A percentile compares a stretch with the other conserved stretches of the same genome.
Conservation (phyloP, 352 stramenopile genomes). For the Achlya hypogyna region DNA sequence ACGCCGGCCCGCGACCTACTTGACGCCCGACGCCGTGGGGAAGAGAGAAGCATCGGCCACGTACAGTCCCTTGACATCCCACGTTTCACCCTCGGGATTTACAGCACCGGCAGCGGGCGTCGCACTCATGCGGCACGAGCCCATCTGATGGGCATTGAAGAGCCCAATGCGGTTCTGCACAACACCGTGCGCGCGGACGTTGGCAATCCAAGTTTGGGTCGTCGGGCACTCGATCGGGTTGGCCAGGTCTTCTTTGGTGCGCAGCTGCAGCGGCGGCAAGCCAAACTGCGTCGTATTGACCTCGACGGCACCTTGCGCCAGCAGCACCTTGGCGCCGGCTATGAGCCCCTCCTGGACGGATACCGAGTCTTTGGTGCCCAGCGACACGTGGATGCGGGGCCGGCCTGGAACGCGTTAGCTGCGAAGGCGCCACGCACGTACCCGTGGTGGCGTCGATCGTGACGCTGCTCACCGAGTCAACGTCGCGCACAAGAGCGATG, state of each 20-base stretch:
- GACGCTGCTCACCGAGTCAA: slow-evolving; percentile 4
- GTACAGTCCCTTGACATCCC: slow-evolving; percentile 27
- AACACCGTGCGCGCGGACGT: slow-evolving; percentile 14
- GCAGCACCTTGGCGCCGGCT: slow-evolving; percentile 21
- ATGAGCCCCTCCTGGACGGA: slow-evolving; percentile 23
- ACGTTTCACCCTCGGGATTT: slow-evolving; percentile 27
- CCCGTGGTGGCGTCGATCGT: slow-evolving; percentile 6
- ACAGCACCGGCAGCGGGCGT: slow-evolving; percentile 19
- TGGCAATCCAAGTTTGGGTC: slow-evolving; percentile 20
- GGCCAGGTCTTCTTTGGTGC: slow-evolving; percentile 7
- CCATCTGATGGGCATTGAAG: slow-evolving; percentile 30
- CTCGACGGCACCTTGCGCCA: slow-evolving; percentile 22
- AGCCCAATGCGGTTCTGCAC: slow-evolving; percentile 19
- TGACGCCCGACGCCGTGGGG: slow-evolving; percentile 26
- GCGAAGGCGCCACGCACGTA: neutral
- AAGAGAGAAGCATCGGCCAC: slow-evolving; percentile 29
- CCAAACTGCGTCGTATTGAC: slow-evolving; percentile 20
- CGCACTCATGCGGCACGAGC: slow-evolving; percentile 26
- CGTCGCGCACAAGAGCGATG: slow-evolving; percentile 13
- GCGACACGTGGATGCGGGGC: slow-evolving; percentile 18
- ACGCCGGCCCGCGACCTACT: slow-evolving; percentile 1
- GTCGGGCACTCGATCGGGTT: slow-evolving; percentile 16
- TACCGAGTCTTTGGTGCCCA: slow-evolving; percentile 21
- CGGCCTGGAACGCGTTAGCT: neutral
- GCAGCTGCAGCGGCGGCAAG: slow-evolving; percentile 10